Percentiles rank a stretch among this genome's conserved stretches.
Evolutionary conservation across 805 yeast species (phyloP).

Genomic region (Zygosaccharomyces lentus): DNA sequence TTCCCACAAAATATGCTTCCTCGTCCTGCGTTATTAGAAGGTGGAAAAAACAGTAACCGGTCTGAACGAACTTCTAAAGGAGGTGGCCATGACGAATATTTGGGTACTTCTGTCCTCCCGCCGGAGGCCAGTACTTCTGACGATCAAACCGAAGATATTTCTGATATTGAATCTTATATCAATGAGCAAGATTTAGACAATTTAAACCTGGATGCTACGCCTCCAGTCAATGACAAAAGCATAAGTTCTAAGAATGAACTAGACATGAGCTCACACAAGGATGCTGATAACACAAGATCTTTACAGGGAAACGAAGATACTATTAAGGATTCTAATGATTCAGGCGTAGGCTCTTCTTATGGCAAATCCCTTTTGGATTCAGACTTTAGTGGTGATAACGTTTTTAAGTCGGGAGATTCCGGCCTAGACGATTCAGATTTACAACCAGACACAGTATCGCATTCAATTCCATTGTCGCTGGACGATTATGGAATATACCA

Average conservation of each 20-base stretch:
- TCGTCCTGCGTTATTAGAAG: constrained; percentile 15
- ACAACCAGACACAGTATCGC: constrained; percentile 21
- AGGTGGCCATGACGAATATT: constrained; percentile 8
- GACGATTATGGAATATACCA: constrained; percentile 24
- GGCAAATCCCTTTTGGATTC: constrained; percentile 35
- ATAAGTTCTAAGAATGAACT: constrained; percentile 5
- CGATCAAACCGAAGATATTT: constrained; percentile 15
- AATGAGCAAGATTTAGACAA: constrained; percentile 31
- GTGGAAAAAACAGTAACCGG: constrained; percentile 13
- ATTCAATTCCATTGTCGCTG: constrained; percentile 26
- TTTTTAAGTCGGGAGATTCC: constrained; percentile 14
- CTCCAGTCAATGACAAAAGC: constrained; percentile 10
- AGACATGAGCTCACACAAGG: not conserved
- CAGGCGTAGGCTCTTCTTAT: constrained; percentile 29
- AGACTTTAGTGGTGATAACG: constrained; percentile 26
- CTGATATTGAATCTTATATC: constrained; percentile 33
- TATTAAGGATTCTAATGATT: not conserved
- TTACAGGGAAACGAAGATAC: not conserved
- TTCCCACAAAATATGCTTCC: constrained; percentile 22
- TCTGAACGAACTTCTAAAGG: constrained; percentile 13
- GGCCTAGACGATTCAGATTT: constrained; percentile 19
- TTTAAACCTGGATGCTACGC: constrained; percentile 19
- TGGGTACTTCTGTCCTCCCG: not conserved
- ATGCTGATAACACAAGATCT: not conserved
- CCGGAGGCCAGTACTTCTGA: constrained; percentile 4